Conservation (phyloP, 164 flowering plant species). For the Pachysandra terminalis region DNA sequence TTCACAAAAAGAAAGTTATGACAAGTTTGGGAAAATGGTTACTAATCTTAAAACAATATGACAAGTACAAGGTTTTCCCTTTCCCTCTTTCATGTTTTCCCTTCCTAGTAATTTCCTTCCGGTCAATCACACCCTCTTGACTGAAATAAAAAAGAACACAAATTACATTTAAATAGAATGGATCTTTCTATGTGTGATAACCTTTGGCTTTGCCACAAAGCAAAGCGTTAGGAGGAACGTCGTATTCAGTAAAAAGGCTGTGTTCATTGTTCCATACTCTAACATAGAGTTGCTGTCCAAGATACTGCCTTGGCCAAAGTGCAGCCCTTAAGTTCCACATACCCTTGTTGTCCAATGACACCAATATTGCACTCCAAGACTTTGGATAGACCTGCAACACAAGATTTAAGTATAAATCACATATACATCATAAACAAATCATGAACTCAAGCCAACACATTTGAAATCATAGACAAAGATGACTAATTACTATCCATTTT, state of each 20-base stretch:
- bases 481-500: no score
- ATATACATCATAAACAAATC: no score
- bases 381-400: slow-evolving; percentile 51
- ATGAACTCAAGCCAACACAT: no score
- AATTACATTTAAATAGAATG: no score
- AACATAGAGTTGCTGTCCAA: slow-evolving; percentile 59
- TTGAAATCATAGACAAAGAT: no score
- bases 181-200: slow-evolving; percentile 3
- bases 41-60: no score
- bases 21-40: no score
- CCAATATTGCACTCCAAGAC: slow-evolving; percentile 52
- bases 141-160: slow-evolving; percentile 19
- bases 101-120: no score
- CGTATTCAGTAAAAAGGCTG: slow-evolving; percentile 44
- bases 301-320: slow-evolving; percentile 47
- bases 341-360: slow-evolving; percentile 66
- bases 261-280: slow-evolving; percentile 49
- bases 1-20: background rate
- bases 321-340: slow-evolving; percentile 81
- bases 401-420: background rate
- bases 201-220: slow-evolving; percentile 62
- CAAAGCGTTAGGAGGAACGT: slow-evolving; percentile 58
- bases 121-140: slow-evolving; percentile 47
- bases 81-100: background rate
- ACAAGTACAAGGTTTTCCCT: no score